A percentile compares a stretch with the other conserved stretches of the same genome.
phyloP scores from a whole-genome alignment of 345 rosid species.

The Mercurialis annua region DNA sequence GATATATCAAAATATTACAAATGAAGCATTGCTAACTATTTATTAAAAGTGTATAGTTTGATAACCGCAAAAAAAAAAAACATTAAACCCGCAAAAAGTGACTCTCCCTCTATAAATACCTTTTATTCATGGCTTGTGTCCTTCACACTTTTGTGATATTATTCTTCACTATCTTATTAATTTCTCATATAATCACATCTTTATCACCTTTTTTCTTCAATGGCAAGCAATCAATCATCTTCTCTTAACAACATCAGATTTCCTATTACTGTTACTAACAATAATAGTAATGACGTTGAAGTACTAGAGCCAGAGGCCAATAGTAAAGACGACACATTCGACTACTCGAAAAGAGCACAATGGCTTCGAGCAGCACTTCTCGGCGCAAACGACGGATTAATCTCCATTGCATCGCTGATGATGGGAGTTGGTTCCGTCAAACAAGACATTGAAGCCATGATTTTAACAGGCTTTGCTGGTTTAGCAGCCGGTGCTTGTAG shows the following conservation, averaged over 20 bases:
- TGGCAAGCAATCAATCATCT: constrained; percentile 33
- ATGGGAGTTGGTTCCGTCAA: constrained; percentile 91
- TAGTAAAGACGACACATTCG: constrained; percentile 31
- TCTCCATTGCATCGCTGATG: constrained; percentile 81
- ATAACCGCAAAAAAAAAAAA: too few species aligned
- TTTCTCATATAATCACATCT: constrained; percentile 11
- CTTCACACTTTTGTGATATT: constrained; percentile 49
- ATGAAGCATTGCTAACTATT: too few species aligned
- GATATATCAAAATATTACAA: too few species aligned
- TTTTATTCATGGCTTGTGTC: constrained; percentile 53
- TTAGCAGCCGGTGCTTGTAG: constrained; percentile 95
- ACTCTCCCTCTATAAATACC: constrained; percentile 51
- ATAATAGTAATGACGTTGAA: constrained; percentile 27
- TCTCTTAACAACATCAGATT: constrained; percentile 28
- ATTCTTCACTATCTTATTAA: too few species aligned
- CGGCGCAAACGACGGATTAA: constrained; percentile 88
- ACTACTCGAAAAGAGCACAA: constrained; percentile 81
- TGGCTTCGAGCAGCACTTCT: constrained; percentile 96
- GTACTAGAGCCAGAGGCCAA: constrained; percentile 16
- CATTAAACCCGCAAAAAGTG: too few species aligned
- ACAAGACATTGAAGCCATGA: constrained; percentile 73
- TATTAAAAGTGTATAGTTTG: too few species aligned
- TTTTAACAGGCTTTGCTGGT: constrained; percentile 85
- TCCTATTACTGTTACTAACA: constrained; percentile 13
- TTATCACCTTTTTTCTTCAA: constrained; percentile 14